Evolutionary conservation across 306 rosid genomes (phyloP).

Genomic region (Cicer yamashitae): DNA sequence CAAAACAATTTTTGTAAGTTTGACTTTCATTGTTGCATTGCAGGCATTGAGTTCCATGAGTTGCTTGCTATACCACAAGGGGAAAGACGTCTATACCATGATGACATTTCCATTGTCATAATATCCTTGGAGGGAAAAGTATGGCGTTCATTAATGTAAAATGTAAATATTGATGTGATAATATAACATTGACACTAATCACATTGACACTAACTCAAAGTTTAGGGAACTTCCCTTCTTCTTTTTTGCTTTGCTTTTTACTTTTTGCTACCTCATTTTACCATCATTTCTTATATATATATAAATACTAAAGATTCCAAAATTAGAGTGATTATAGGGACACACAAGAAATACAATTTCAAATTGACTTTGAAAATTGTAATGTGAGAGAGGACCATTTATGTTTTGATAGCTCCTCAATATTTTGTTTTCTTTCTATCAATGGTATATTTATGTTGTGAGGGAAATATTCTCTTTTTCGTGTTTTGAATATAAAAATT

Average conservation of each 20-base stretch:
- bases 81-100: constrained; percentile 81
- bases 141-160: constrained; percentile 73
- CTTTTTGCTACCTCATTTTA: background rate
- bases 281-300: background rate
- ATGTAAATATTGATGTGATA: constrained; percentile 17
- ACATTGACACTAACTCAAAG: background rate
- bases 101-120: constrained; percentile 73
- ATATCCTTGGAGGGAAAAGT: constrained; percentile 77
- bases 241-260: background rate
- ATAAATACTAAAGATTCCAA: background rate
- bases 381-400: background rate
- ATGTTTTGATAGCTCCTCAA: background rate
- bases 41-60: constrained; percentile 78
- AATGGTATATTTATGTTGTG: constrained; percentile 6
- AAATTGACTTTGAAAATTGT: background rate
- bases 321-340: background rate
- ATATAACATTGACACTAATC: background rate
- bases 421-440: constrained; percentile 35
- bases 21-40: constrained; percentile 52
- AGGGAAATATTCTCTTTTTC: constrained; percentile 28
- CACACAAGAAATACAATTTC: background rate
- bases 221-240: constrained; percentile 18
- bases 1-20: constrained; percentile 18
- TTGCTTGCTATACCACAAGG: constrained; percentile 87
- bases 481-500: background rate